These are phyloP conservation scores for Amanita polypyramis DNA, from an alignment of 768 basidiomycete species.

Conservation along the genomic window DNA sequence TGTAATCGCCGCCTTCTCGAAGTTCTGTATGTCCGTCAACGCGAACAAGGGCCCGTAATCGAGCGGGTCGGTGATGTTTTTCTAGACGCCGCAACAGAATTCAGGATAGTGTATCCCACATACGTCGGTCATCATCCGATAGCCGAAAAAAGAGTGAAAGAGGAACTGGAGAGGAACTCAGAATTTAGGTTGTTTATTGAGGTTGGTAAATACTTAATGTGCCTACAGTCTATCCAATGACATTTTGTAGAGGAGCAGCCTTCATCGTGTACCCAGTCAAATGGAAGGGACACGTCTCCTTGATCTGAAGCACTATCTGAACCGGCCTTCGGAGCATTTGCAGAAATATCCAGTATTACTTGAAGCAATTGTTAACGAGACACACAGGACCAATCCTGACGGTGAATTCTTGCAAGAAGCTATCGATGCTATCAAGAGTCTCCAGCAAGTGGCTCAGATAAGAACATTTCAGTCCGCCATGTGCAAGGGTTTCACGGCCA, in stretches of 20 bases:
- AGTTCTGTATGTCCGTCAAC: slow-evolving; percentile 78
- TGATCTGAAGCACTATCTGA: slow-evolving; percentile 73
- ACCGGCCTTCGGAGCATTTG: slow-evolving; percentile 70
- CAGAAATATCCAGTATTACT: slow-evolving; percentile 79
- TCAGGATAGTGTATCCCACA: slow-evolving; percentile 74
- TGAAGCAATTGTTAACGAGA: slow-evolving; percentile 81
- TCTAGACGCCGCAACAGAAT: slow-evolving; percentile 77
- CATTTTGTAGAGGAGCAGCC: slow-evolving; percentile 29
- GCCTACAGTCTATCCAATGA: neutral
- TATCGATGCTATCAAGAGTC: slow-evolving; percentile 69
- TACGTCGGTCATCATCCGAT: slow-evolving; percentile 80
- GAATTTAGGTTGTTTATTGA: slow-evolving; percentile 81
- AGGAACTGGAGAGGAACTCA: slow-evolving; percentile 73
- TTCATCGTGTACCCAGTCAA: slow-evolving; percentile 24
- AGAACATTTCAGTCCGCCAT: slow-evolving; percentile 87
- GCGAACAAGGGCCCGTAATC: slow-evolving; percentile 76
- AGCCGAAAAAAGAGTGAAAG: slow-evolving; percentile 80
- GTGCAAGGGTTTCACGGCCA: slow-evolving; percentile 68
- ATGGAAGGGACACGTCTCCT: slow-evolving; percentile 28
- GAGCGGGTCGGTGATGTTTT: slow-evolving; percentile 84
- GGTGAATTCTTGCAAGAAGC: slow-evolving; percentile 77
- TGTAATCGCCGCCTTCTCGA: slow-evolving; percentile 78
- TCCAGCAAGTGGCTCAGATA: slow-evolving; percentile 74
- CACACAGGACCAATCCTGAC: slow-evolving; percentile 72
- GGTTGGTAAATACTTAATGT: slow-evolving; percentile 31